Base-by-base conservation (phyloP, 495 filamentous ascomycete species). In the Hypoxylon lenormandii region DNA sequence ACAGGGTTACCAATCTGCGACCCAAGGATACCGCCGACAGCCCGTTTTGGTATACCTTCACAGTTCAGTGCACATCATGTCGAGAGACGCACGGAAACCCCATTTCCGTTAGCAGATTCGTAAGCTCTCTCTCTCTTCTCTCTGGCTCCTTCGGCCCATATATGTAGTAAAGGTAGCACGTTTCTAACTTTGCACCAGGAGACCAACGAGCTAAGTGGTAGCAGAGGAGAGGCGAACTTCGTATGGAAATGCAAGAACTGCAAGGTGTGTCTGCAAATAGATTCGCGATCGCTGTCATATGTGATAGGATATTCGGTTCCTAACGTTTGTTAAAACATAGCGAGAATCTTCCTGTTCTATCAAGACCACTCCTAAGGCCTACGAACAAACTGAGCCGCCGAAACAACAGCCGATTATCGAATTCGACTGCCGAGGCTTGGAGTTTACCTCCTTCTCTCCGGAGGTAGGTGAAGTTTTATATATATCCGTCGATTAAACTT, bases 211-310 rank as follows among this genome's bases (percentile, higher is more conserved):
- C 88, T 96, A 72, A 92, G 91, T 57, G 93, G 92, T 13, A 96
- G 92, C 78, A 87, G 91, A 48, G 95, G 95, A 46, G 94, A 98
- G 79, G 96, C 95, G 7, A 97, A 97, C 79, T 97, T 98, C 76
- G 95, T 98, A 47, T 98, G 94, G 94, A 91, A 88, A 75, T 98
- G 95, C 84, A 96, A 92, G 77, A 90, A 92, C 68, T 98, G 92
- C 86, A 89, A 87, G 82, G 92, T 92, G 70, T 8, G 69, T 60
- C 37, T 8, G 3, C 53, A 5, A 7, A 22, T 6, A 50, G 33
- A 3, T 16, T 6, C 15, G 23, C 11, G 2, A 11, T 18, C 16
- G 8, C 16, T 13, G 26, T 47, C 33, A 12, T 19, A 33, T 57
- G 45, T n/a, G 11, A 36, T 22, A 18, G 22, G 23, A 6, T 15